Percentiles rank a stretch among this genome's conserved stretches.
These are phyloP conservation scores for Aschersonia sp. DNA, from an alignment of 2,329 filamentous ascomycete species.

Conservation along the genomic window DNA sequence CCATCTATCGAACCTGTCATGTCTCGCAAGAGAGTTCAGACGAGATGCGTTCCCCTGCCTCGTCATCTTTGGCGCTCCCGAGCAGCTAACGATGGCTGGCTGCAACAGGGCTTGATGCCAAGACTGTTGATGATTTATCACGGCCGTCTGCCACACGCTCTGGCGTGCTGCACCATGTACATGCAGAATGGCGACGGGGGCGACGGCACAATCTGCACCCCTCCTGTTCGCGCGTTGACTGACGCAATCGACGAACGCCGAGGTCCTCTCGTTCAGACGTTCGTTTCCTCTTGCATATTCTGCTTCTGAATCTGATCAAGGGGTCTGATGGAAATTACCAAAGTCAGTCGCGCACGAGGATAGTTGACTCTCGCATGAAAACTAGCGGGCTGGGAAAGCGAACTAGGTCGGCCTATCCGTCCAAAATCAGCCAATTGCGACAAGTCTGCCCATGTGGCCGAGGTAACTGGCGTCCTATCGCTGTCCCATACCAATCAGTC, in stretches of 20 bases:
- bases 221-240: neutral
- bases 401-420: neutral
- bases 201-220: neutral
- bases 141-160: neutral
- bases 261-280: neutral
- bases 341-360: neutral
- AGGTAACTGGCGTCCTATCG: slow-evolving; percentile 1
- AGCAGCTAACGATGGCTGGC: neutral
- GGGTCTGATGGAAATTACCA: neutral
- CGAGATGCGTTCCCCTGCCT: neutral
- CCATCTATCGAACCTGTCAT: neutral
- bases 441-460: neutral
- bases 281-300: neutral
- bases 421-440: neutral
- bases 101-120: neutral
- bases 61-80: neutral
- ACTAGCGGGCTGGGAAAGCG: neutral
- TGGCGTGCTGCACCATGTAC: neutral
- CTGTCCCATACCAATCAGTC: neutral
- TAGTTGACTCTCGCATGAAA: too few species aligned
- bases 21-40: neutral
- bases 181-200: neutral
- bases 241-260: neutral
- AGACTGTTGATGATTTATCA: neutral
- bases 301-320: too few species aligned